Conservation (phyloP, 2,329 filamentous ascomycete species). For the Apiospora rasikravindrae region DNA sequence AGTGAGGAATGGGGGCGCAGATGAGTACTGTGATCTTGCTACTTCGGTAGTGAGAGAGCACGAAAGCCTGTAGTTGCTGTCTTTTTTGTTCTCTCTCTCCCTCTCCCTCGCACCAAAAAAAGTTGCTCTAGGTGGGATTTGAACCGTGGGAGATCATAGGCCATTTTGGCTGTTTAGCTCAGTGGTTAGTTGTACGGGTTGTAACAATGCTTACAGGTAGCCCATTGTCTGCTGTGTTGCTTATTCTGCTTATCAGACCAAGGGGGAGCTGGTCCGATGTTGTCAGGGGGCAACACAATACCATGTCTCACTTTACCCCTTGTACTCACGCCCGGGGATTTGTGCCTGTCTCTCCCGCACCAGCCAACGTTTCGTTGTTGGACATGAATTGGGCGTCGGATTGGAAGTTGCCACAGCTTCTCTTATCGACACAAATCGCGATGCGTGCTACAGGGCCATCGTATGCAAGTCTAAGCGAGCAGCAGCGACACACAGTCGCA, state of each 20-base stretch:
- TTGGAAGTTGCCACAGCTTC: not conserved
- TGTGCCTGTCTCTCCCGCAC: not conserved
- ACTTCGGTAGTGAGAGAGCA: not conserved
- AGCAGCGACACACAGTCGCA: not conserved
- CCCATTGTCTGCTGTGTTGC: not conserved
- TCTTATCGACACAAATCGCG: not conserved
- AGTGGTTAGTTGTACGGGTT: not conserved
- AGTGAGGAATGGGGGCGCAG: not conserved
- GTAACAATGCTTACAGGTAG: not conserved
- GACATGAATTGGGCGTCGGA: not conserved
- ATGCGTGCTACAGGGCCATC: not conserved
- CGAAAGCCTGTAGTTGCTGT: not conserved
- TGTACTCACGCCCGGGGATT: slow-evolving; percentile 6
- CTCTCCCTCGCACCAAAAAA: not conserved
- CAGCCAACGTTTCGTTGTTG: not conserved
- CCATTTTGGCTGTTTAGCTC: not conserved
- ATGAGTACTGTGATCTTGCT: not conserved
- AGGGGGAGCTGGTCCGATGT: not conserved
- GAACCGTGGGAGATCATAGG: not conserved
- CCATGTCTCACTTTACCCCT: slow-evolving; percentile 11
- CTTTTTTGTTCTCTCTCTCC: not conserved
- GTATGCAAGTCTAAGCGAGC: not conserved
- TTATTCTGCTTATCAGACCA: not conserved
- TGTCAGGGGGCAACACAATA: not conserved
- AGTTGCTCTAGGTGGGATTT: not conserved